Evolutionary conservation across 768 basidiomycete species (phyloP).

Genomic region (Russula lepida): DNA sequence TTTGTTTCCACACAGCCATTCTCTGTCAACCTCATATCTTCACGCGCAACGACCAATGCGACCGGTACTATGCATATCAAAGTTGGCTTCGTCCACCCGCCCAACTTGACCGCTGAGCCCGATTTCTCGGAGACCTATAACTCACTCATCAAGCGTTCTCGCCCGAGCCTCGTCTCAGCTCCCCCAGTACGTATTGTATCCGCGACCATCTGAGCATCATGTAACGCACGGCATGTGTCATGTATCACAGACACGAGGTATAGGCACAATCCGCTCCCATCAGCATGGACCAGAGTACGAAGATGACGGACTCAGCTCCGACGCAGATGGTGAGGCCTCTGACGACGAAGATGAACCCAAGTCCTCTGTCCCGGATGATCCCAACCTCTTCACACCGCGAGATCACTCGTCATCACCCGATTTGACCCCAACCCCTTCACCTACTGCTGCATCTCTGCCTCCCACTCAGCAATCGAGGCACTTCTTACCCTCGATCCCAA

Average conservation of each 20-base stretch:
- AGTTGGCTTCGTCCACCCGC: slow-evolving; percentile 46
- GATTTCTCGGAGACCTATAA: slow-evolving; percentile 53
- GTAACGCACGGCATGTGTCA: neutral
- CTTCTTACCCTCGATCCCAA: slow-evolving; percentile 27
- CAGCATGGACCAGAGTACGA: slow-evolving; percentile 46
- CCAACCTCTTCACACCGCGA: neutral
- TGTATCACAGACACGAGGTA: slow-evolving; percentile 62
- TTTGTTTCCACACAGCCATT: slow-evolving; percentile 34
- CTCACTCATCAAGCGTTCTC: slow-evolving; percentile 54
- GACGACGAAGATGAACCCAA: slow-evolving; percentile 27
- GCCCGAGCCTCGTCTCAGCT: slow-evolving; percentile 62
- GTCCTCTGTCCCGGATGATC: neutral
- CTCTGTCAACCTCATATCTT: slow-evolving; percentile 39
- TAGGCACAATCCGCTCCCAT: slow-evolving; percentile 71
- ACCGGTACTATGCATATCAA: slow-evolving; percentile 52
- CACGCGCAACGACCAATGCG: slow-evolving; percentile 38
- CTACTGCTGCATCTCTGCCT: slow-evolving; percentile 23
- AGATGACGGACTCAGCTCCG: slow-evolving; percentile 68
- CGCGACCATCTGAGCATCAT: neutral
- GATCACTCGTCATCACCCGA: slow-evolving; percentile 2
- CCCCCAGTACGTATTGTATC: slow-evolving; percentile 47
- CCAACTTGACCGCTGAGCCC: slow-evolving; percentile 37
- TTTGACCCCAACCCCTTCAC: slow-evolving; percentile 5
- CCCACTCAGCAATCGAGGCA: slow-evolving; percentile 24
- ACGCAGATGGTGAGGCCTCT: slow-evolving; percentile 36